These are phyloP conservation scores for Boletus subcaerulescens DNA, from an alignment of 768 basidiomycete species.

Conservation along the genomic window DNA sequence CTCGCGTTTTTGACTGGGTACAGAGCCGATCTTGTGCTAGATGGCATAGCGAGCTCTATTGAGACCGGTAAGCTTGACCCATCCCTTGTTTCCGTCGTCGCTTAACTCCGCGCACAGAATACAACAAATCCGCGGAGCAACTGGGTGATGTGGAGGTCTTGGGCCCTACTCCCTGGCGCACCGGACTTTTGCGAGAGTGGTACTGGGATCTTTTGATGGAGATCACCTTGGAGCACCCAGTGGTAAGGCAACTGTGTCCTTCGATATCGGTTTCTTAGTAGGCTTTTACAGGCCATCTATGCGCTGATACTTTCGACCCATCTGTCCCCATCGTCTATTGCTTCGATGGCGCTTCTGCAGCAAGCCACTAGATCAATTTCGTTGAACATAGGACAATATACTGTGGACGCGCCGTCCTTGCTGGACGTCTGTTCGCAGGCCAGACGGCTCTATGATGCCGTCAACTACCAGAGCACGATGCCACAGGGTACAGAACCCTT, in stretches of 20 bases:
- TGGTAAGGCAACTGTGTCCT: slow-evolving; percentile 24
- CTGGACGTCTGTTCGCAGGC: slow-evolving; percentile 14
- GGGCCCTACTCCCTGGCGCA: slow-evolving; percentile 24
- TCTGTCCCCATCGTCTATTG: slow-evolving; percentile 30
- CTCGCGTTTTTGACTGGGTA: slow-evolving; percentile 38
- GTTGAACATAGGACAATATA: slow-evolving; percentile 13
- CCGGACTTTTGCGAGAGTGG: slow-evolving; percentile 26
- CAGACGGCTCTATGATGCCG: slow-evolving; percentile 19
- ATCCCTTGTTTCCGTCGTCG: background rate
- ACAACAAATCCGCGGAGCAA: slow-evolving; percentile 25
- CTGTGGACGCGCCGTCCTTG: slow-evolving; percentile 2
- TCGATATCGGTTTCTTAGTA: background rate
- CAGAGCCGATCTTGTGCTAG: slow-evolving; percentile 36
- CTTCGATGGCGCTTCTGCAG: slow-evolving; percentile 35
- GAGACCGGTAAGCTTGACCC: slow-evolving; percentile 25
- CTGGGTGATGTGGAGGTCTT: slow-evolving; percentile 32
- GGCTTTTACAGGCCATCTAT: slow-evolving; percentile 21
- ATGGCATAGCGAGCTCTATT: slow-evolving; percentile 34
- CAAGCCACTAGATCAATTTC: slow-evolving; percentile 26
- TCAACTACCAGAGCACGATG: slow-evolving; percentile 19
- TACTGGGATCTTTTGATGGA: slow-evolving; percentile 35
- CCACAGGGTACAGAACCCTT: slow-evolving; percentile 18
- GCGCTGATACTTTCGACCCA: slow-evolving; percentile 20
- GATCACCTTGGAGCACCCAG: slow-evolving; percentile 32
- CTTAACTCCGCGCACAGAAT: slow-evolving; percentile 32